Evolutionary conservation across 2,329 filamentous ascomycete genomes (phyloP), one percentile per base, ranked within the genome.

Genomic region (Juglanconis oblonga): DNA sequence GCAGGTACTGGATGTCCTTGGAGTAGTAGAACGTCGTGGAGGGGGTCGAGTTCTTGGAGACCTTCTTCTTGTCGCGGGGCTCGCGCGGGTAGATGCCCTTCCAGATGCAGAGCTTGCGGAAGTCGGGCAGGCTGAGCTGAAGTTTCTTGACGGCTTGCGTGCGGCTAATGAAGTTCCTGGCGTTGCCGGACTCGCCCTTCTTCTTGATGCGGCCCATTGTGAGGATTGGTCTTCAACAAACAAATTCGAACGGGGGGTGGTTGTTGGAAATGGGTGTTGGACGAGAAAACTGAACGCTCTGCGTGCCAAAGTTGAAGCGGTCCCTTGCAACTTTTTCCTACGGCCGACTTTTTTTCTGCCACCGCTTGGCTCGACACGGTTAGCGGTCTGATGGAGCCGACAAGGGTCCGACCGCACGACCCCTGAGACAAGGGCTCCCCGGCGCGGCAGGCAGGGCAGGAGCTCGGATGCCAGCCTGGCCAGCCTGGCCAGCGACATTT

Each of bases 81-180:
- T 99, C 95, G 71, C 95, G 90, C 66, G 95, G 95, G 78, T 97
- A 99, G 75, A 99, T 98, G 70, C 93, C 95, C 82, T 98, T 98
- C 89, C 97, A 99, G 76, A 99, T 99, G 80, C 95, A 99, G 73
- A 99, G 84, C 79, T 96, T 90, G 78, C 95, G 89, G 79, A 99
- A 99, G 79, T 99, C 95, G 67, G 93, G 92, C 59, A 99, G 86
- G 71, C 91, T 97, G 77, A 99, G 90, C 79, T 99, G 95, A 64
- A 99, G 88, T 81, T 98, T 99, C 76, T 93, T 92, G 70, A 99
- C 92, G 50, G 95, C 95, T 80, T 97, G 92, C 47, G 94, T 97
- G 75, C 95, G 86, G 60, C 95, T 99, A 69, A 99, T 92, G 81
- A 94, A 99, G 84, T 99, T 99, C 80, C 95, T 97, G 79, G 93